Base-by-base conservation (phyloP, 345 rosid species). In the Geranium rotundifolium region DNA sequence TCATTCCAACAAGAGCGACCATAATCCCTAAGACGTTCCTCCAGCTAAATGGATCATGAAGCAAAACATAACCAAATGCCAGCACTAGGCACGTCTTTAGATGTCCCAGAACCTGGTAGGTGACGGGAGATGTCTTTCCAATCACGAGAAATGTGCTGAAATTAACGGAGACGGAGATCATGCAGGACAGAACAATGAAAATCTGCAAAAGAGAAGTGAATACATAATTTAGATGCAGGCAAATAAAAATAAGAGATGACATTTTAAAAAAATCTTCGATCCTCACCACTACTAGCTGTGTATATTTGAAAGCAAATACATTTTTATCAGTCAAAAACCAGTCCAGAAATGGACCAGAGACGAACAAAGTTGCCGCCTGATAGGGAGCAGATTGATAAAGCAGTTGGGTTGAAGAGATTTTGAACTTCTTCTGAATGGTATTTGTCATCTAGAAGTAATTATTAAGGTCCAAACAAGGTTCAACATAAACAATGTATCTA, bases 111-210 rank as follows among this genome's bases (percentile, higher is more conserved):
- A 95, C 99, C 75, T 95, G 99, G 78, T 95, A 95, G 41, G 99
- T 90, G 66, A 95, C 99, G 2, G 99, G 99, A 72, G 99, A 95
- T 66, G 99, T 95, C 80, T 95, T 95, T 67, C 99, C 99, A 39
- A 95, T 95, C 16, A 95, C 99, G 71, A 95, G 76, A 78, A 95
- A 95, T 29, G 99, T 95, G 77, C 99, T 95, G 78, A 95, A 95
- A 90, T 95, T 95, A 62, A 95, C 99, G 57, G 97, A 95, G 58
- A 95, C 99, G 30, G 99, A 90, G 79, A 95, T 95, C 82, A 95
- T 65, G 81, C 99, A 95, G 68, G 99, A 95, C 17, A 95, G 85
- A 62, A 90, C 99, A 63, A 95, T 95, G 88, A 95, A 95, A 84
- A 88, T 86, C 99, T 95, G 96, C 92, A 83, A 66, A 34, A 73